A percentile compares a stretch with the other conserved stretches of the same genome.
phyloP scores from a whole-genome alignment of 139 green algal genomes.

The Volvox africanus region DNA sequence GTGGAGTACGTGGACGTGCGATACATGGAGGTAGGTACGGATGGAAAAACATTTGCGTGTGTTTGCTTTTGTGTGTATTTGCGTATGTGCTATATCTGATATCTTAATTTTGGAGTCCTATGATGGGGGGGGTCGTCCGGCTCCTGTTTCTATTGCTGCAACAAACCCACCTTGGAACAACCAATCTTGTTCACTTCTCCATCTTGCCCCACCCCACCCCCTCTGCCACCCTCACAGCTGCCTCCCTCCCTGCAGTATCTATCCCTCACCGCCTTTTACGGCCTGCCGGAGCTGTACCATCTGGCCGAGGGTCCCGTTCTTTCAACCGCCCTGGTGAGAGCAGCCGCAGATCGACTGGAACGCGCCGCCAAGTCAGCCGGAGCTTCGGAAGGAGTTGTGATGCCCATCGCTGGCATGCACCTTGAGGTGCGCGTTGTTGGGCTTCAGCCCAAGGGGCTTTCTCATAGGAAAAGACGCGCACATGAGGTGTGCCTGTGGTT shows the following conservation, averaged over 20 bases:
- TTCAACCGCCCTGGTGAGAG: neutral
- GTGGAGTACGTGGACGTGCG: conserved; percentile 41
- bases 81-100: no score
- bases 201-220: neutral
- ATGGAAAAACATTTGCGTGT: no score
- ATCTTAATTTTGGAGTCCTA: no score
- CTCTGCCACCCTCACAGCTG: neutral
- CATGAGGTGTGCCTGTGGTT: no score
- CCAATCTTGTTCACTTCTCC: neutral
- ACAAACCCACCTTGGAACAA: no score
- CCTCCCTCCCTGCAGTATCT: conserved; percentile 36
- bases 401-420: no score
- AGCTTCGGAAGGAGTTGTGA: neutral
- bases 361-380: neutral
- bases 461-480: no score
- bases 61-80: no score
- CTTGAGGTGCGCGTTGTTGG: no score
- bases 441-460: no score
- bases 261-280: conserved; percentile 24
- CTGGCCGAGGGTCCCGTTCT: neutral
- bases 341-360: neutral
- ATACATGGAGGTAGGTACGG: conserved; percentile 18
- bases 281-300: conserved; percentile 31
- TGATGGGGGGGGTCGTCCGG: no score
- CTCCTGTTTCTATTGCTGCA: no score